Conservation (phyloP, 176 grass and related monocot species). For the Oryza punctata region DNA sequence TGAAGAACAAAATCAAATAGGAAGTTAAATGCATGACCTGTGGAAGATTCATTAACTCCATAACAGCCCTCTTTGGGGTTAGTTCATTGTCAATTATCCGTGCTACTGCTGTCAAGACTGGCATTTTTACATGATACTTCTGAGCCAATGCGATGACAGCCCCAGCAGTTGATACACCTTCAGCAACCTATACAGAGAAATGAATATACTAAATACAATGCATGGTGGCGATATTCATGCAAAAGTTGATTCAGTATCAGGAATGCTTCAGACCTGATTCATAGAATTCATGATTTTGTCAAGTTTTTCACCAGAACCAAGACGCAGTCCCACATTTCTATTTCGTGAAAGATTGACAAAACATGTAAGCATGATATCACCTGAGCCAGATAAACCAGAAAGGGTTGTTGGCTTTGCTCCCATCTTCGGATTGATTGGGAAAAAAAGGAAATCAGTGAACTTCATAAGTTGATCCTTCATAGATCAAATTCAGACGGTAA, state of each 20-base stretch:
- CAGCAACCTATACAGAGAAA: constrained; percentile 66
- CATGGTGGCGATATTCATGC: constrained; percentile 6
- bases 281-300: constrained; percentile 81
- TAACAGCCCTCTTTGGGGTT: constrained; percentile 83
- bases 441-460: background rate
- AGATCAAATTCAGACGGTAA: background rate
- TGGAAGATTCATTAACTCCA: constrained; percentile 97
- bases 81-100: constrained; percentile 92
- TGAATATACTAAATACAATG: constrained; percentile 11
- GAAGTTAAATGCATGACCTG: constrained; percentile 51
- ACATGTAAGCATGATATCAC: constrained; percentile 98
- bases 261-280: constrained; percentile 66
- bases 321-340: constrained; percentile 84
- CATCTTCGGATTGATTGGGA: constrained; percentile 57
- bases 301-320: constrained; percentile 87
- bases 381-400: constrained; percentile 90
- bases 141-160: constrained; percentile 92
- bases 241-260: background rate
- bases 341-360: constrained; percentile 96
- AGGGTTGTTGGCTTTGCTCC: constrained; percentile 91
- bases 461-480: constrained; percentile 26
- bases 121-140: constrained; percentile 97
- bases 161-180: constrained; percentile 93
- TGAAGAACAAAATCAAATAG: constrained; percentile 23
- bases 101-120: constrained; percentile 88